Conservation (phyloP, 2,329 filamentous ascomycete genomes). For the Diaporthe humulicola region DNA sequence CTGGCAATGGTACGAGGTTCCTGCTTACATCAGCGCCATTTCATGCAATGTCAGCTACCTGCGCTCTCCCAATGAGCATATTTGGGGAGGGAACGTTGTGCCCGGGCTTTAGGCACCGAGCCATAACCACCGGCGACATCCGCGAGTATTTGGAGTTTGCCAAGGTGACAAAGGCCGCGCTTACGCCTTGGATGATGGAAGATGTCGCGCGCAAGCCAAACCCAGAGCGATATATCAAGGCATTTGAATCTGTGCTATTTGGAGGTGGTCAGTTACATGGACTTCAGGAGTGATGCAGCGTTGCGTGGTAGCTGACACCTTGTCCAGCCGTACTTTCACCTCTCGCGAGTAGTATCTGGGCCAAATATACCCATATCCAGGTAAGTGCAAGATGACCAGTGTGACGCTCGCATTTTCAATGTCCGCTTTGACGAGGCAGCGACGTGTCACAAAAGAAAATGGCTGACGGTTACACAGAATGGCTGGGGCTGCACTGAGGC, state of each 20-base stretch:
- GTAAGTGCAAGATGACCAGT: neutral
- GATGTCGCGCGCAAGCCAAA: conserved; percentile 39
- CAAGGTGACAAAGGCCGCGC: conserved; percentile 34
- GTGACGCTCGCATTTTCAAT: neutral
- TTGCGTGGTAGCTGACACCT: neutral
- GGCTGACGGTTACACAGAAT: conserved; percentile 25
- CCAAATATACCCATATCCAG: conserved; percentile 32
- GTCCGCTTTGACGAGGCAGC: neutral
- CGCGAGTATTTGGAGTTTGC: conserved; percentile 38
- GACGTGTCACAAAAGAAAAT: neutral
- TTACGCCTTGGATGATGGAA: conserved; percentile 44
- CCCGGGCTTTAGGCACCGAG: conserved; percentile 41
- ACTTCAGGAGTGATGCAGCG: too few species aligned
- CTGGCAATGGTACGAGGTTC: conserved; percentile 36
- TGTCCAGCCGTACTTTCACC: conserved; percentile 32
- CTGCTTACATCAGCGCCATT: conserved; percentile 41
- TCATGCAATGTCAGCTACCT: conserved; percentile 39
- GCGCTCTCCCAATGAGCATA: conserved; percentile 35
- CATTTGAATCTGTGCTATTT: conserved; percentile 22
- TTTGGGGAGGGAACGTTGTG: conserved; percentile 40
- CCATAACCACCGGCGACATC: conserved; percentile 38
- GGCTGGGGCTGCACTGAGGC: conserved; percentile 41
- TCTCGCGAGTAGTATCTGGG: conserved; percentile 31
- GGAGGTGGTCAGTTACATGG: conserved; percentile 31
- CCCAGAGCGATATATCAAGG: conserved; percentile 33